Percentiles rank a stretch among this genome's conserved stretches.
phyloP scores from a whole-genome alignment of 1,284 basidiomycete species.

The Marasmius tenuissimus region DNA sequence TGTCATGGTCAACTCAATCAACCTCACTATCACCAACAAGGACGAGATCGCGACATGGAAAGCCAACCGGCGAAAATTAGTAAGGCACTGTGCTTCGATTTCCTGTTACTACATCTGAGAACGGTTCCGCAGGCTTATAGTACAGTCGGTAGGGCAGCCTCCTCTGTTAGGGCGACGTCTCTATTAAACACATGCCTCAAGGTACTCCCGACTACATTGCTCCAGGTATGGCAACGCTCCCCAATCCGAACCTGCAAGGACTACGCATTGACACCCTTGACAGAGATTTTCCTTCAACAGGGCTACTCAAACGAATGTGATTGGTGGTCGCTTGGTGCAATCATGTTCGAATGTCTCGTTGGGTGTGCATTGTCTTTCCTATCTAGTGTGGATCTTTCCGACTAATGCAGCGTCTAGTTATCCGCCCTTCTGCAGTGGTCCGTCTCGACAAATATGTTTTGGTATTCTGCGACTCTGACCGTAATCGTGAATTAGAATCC shows the following conservation, averaged over 20 bases:
- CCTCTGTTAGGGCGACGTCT: neutral
- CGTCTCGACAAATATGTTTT: neutral
- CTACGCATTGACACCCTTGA: conserved; percentile 75
- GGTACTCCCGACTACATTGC: conserved; percentile 99
- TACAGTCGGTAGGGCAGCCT: conserved; percentile 99
- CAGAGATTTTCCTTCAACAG: conserved; percentile 94
- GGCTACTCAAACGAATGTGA: conserved; percentile 98
- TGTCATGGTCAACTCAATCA: conserved; percentile 88
- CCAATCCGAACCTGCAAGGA: neutral
- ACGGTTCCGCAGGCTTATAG: conserved; percentile 80
- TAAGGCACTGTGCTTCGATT: conserved; percentile 32
- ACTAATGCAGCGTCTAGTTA: conserved; percentile 47
- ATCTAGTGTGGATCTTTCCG: neutral
- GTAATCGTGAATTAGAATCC: conserved; percentile 65
- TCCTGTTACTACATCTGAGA: neutral
- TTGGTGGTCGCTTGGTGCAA: conserved; percentile 97
- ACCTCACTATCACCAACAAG: conserved; percentile 86
- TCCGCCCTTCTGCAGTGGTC: conserved; percentile 81
- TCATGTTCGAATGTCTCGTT: conserved; percentile 98
- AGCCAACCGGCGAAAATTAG: conserved; percentile 94
- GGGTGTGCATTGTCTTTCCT: conserved; percentile 29
- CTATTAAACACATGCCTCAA: neutral
- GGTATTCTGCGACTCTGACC: neutral
- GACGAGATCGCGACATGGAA: conserved; percentile 99
- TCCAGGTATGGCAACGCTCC: conserved; percentile 47